Evolutionary conservation across 2,329 filamentous ascomycete species (phyloP).

Genomic region (Exserohilum rostratum): DNA sequence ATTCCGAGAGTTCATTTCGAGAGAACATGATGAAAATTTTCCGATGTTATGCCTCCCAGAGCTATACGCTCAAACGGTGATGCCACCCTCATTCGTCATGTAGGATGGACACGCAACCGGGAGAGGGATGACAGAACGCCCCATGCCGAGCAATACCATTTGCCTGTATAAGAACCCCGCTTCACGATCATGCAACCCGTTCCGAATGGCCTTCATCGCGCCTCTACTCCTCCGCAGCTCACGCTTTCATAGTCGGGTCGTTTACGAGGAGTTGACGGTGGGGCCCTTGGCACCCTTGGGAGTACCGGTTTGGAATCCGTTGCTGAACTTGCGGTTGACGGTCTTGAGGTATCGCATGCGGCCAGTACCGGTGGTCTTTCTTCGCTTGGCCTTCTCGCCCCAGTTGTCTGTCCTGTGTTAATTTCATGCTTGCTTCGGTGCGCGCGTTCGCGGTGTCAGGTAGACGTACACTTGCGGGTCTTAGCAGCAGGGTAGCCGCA

Average conservation of each 20-base stretch:
- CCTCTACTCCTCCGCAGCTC: slow-evolving; percentile 28
- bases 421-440: slow-evolving; percentile 18
- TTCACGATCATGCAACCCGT: slow-evolving; percentile 39
- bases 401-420: slow-evolving; percentile 79
- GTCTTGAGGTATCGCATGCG: slow-evolving; percentile 94
- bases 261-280: slow-evolving; percentile 35
- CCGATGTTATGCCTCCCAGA: slow-evolving; percentile 47
- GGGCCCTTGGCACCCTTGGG: slow-evolving; percentile 83
- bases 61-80: slow-evolving; percentile 36
- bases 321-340: slow-evolving; percentile 92
- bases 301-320: slow-evolving; percentile 91
- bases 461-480: slow-evolving; percentile 95
- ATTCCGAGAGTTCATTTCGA: slow-evolving; percentile 38
- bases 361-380: slow-evolving; percentile 98
- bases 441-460: slow-evolving; percentile 11
- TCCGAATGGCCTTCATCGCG: slow-evolving; percentile 33
- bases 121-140: slow-evolving; percentile 47
- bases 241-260: slow-evolving; percentile 16
- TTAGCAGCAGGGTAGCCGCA: slow-evolving; percentile 98
- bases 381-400: slow-evolving; percentile 99
- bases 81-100: slow-evolving; percentile 39
- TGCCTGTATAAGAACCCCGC: slow-evolving; percentile 42
- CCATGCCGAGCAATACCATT: slow-evolving; percentile 48
- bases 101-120: slow-evolving; percentile 40
- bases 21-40: slow-evolving; percentile 49